These are phyloP conservation scores for Trichoderma reesei DNA, from an alignment of 495 filamentous ascomycete species.

Conservation along the genomic window DNA sequence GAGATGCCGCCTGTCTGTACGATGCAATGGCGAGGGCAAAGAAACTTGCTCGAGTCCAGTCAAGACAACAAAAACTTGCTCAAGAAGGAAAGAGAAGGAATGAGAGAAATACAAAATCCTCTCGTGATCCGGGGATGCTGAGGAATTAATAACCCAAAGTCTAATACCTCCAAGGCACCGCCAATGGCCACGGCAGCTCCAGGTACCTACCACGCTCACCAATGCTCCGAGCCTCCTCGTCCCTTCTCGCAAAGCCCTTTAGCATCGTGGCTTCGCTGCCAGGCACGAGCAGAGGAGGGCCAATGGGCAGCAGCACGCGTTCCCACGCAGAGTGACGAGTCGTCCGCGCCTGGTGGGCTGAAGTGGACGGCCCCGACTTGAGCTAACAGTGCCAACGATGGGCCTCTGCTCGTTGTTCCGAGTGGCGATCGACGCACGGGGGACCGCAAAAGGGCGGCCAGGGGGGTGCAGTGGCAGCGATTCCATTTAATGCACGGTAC, in stretches of 20 bases:
- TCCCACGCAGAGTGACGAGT: not conserved
- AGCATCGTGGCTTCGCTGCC: not conserved
- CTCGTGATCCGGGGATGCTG: not conserved
- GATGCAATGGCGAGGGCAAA: too few species aligned
- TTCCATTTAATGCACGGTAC: not conserved
- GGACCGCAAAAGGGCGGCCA: not conserved
- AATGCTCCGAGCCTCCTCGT: too few species aligned
- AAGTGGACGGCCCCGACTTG: not conserved
- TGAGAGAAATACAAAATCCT: not conserved
- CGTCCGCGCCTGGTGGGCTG: not conserved
- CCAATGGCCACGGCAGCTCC: too few species aligned
- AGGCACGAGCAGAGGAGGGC: not conserved
- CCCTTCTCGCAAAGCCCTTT: too few species aligned
- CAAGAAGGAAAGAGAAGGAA: not conserved
- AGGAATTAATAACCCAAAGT: not conserved
- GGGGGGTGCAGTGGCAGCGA: not conserved
- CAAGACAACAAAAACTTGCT: not conserved
- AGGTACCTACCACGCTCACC: not conserved
- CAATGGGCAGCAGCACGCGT: slow-evolving; percentile 7
- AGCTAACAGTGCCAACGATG: not conserved
- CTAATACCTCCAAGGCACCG: not conserved
- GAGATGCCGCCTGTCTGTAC: too few species aligned
- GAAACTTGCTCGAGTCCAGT: too few species aligned
- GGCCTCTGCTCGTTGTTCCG: not conserved
- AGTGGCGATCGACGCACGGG: slow-evolving; percentile 5